Conservation (phyloP, 257 asterid species). For the Solanum peruvianum region DNA sequence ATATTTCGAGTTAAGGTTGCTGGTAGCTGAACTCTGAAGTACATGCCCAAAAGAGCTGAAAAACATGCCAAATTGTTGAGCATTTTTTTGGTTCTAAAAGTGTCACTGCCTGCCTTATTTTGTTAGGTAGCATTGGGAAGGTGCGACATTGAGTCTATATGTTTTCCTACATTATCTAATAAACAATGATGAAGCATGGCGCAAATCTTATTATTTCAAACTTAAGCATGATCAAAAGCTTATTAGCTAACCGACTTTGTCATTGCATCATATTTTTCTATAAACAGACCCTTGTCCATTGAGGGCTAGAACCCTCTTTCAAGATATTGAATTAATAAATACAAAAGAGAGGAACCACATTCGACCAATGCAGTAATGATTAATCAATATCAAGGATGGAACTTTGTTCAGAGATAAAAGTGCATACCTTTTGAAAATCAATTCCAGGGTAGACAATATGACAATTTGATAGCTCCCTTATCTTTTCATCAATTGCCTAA, state of each 20-base stretch:
- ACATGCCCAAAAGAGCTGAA: not conserved
- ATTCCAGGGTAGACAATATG: slow-evolving; percentile 88
- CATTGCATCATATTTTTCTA: not conserved
- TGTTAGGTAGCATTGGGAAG: not conserved
- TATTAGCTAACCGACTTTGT: not conserved
- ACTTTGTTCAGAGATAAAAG: slow-evolving; percentile 1
- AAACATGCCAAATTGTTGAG: not conserved
- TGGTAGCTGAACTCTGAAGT: not conserved
- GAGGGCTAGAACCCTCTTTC: not conserved
- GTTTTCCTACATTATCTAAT: not conserved
- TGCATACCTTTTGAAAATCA: slow-evolving; percentile 89
- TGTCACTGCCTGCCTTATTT: not conserved
- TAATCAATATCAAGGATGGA: not conserved
- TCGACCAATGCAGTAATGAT: not conserved
- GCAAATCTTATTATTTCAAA: not conserved
- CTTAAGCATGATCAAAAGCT: not conserved
- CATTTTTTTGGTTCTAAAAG: not conserved
- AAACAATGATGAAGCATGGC: not conserved
- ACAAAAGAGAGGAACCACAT: not conserved
- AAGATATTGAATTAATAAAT: not conserved
- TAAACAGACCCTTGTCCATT: not conserved
- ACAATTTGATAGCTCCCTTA: slow-evolving; percentile 90
- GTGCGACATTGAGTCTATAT: not conserved
- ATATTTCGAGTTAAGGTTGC: not conserved
- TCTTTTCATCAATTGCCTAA: slow-evolving; percentile 97